These are phyloP conservation scores for Phialophora tarda DNA, from an alignment of 2,329 filamentous ascomycete species.

Conservation along the genomic window DNA sequence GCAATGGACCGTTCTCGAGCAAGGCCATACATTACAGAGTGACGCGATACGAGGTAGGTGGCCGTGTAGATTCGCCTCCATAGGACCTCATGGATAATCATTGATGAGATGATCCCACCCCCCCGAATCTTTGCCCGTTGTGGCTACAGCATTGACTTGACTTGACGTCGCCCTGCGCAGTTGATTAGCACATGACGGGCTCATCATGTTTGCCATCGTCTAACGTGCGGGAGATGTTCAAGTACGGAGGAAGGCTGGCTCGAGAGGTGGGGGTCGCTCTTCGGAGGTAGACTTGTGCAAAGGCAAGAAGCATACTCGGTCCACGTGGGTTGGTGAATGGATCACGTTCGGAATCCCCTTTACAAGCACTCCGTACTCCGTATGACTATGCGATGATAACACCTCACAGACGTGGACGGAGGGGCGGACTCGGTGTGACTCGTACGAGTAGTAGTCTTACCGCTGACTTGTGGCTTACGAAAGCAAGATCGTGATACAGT, in stretches of 20 bases:
- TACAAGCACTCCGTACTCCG: neutral
- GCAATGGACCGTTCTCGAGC: too few relatives aligned
- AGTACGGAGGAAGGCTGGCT: too few relatives aligned
- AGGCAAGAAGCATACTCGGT: too few relatives aligned
- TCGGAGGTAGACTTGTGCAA: too few relatives aligned
- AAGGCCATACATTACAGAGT: too few relatives aligned
- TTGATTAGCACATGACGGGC: neutral
- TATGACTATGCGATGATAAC: neutral
- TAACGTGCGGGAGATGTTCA: too few relatives aligned
- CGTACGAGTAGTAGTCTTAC: too few relatives aligned
- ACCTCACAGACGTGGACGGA: neutral
- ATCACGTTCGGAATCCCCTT: too few relatives aligned
- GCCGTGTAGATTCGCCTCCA: neutral
- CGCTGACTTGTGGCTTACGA: neutral
- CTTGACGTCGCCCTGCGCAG: neutral
- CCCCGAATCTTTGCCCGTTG: too few relatives aligned
- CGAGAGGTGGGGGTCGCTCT: too few relatives aligned
- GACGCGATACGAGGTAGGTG: too few relatives aligned
- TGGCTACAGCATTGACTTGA: neutral
- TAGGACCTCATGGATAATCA: neutral
- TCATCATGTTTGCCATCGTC: neutral
- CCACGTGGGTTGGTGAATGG: too few relatives aligned
- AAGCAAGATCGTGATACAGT: constrained; percentile 1
- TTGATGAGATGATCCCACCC: neutral
- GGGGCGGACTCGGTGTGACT: neutral